Conservation (phyloP, 345 rosid genomes). For the Fremontodendron californicum region DNA sequence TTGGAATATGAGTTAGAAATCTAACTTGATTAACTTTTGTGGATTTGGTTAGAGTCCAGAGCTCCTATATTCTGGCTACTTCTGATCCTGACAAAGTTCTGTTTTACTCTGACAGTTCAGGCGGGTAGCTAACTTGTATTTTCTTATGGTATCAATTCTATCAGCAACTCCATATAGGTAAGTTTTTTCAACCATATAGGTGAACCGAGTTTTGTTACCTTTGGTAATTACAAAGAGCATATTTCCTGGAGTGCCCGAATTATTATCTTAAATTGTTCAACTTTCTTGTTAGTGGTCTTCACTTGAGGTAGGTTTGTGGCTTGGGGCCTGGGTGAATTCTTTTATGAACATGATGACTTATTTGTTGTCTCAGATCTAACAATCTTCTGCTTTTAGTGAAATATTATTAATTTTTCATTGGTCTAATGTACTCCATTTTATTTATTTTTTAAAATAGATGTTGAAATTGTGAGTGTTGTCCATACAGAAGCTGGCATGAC, state of each 20-base stretch:
- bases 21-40: background rate
- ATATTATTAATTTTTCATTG: background rate
- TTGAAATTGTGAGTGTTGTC: background rate
- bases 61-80: background rate
- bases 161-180: constrained; percentile 98
- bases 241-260: background rate
- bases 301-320: background rate
- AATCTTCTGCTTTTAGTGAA: background rate
- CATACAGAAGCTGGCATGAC: background rate
- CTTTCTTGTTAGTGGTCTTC: background rate
- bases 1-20: background rate
- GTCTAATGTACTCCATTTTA: background rate
- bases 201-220: background rate
- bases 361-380: background rate
- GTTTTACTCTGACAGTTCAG: constrained; percentile 80
- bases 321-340: background rate
- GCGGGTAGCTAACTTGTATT: constrained; percentile 97
- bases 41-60: background rate
- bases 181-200: background rate
- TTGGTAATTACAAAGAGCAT: background rate
- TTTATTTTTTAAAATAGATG: background rate
- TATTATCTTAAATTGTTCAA: background rate
- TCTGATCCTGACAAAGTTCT: constrained; percentile 32
- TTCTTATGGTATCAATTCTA: constrained; percentile 86
- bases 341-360: background rate